Percentiles rank a stretch among this genome's conserved stretches.
Conservation (phyloP, 768 basidiomycete genomes). For the Tulasnella sp. region DNA sequence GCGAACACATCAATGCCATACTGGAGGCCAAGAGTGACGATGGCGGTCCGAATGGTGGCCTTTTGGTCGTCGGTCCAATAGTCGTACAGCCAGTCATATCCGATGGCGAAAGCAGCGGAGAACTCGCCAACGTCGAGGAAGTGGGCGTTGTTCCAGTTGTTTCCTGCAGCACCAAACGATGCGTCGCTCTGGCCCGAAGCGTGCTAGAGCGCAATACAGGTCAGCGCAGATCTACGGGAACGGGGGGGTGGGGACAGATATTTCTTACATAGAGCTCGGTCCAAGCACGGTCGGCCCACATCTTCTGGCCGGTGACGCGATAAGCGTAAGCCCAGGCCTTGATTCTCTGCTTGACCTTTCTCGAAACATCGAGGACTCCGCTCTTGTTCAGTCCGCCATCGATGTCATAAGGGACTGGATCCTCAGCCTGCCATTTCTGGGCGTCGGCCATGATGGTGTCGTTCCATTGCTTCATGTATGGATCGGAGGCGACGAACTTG, state of each 20-base stretch:
- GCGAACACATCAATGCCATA: constrained; percentile 59
- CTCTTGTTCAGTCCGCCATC: constrained; percentile 67
- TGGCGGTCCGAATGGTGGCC: constrained; percentile 57
- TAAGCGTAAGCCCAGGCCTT: constrained; percentile 92
- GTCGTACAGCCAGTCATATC: constrained; percentile 95
- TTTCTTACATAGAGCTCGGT: constrained; percentile 68
- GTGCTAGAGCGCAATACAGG: constrained; percentile 44
- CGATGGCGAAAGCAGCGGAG: constrained; percentile 81
- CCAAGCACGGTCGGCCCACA: constrained; percentile 85
- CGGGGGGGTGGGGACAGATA: constrained; percentile 35
- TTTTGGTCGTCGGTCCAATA: constrained; percentile 73
- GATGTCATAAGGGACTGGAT: constrained; percentile 63
- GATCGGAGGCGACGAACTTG: constrained; percentile 68
- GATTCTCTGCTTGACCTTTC: constrained; percentile 83
- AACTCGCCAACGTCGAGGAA: constrained; percentile 94
- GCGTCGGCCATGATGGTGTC: constrained; percentile 87
- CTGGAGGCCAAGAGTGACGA: constrained; percentile 73
- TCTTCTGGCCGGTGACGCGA: constrained; percentile 85
- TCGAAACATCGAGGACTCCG: constrained; percentile 90
- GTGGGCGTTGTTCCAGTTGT: constrained; percentile 80
- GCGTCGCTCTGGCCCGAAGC: constrained; percentile 65
- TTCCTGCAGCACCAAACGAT: constrained; percentile 60
- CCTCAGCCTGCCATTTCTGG: constrained; percentile 57
- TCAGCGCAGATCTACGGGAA: constrained; percentile 1
- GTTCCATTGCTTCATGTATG: constrained; percentile 88